Base-by-base conservation (phyloP, 495 filamentous ascomycete genomes). In the Umbilicaria muhlenbergii region DNA sequence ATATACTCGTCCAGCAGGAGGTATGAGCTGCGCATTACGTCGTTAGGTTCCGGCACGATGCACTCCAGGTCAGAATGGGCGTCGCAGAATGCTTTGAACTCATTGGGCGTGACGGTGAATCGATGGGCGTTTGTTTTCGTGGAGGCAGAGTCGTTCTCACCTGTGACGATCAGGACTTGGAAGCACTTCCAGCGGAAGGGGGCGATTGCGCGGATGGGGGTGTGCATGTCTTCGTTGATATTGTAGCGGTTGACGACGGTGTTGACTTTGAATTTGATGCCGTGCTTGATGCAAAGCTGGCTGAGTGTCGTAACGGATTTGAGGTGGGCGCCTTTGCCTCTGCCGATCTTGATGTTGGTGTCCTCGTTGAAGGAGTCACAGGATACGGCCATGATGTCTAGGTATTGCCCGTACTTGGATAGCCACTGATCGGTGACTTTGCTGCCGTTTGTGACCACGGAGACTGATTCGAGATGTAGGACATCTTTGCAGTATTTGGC, bases 131-230 rank as follows among this genome's bases (percentile, higher is more conserved):
- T 61, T 13, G 67, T 48, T 36, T 68, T 55, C 41, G 59, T 65
- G 28, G 54, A 50, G 5, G 60, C 55, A 3, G 62, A 57, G 33
- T 73, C 70, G 43, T 78, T 77, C 51, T 76, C 72, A 1, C 68
- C 74, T 3, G 52, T 54, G n/a, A 75, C 67, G 12, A 70, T 58
- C 18, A 78, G 61, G 11, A 73, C 66, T 45, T 76, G 73, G 50
- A 77, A 78, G 31, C 56, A 63, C 51, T 77, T 77, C 73, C 74
- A 78, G 11, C 71, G 68, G 45, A 71, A 74, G 1, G 74, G 74
- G 11, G 51, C 54, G 11, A 76, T 56, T 34, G 47, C 19, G 5
- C 41, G 38, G 18, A 77, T 58, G 3, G 39, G 51, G n/a, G 46
- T 52, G 13, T 60, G 67, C 73, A 78, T 78, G 41, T 76, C 69